phyloP scores from a whole-genome alignment of 495 filamentous ascomycete species.

The Podospora sp. region DNA sequence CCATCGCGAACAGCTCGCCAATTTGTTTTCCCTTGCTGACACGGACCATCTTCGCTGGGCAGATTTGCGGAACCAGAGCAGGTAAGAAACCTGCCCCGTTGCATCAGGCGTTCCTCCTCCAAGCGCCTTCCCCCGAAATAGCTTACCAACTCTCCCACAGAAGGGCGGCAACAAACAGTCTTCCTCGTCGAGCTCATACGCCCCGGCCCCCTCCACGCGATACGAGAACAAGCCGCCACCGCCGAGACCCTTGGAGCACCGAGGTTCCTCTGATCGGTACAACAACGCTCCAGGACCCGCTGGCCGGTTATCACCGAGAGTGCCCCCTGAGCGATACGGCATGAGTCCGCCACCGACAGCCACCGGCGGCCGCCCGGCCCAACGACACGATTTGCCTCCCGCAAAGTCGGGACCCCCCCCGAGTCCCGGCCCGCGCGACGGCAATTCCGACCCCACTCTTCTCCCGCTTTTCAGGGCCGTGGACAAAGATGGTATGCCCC shows the following conservation, averaged over 20 bases:
- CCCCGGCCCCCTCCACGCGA: conserved; percentile 31
- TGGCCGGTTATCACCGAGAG: conserved; percentile 21
- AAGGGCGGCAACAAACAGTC: conserved; percentile 35
- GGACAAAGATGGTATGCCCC: conserved; percentile 70
- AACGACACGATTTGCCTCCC: conserved; percentile 51
- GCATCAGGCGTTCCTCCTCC: conserved; percentile 4
- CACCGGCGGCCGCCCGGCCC: conserved; percentile 44
- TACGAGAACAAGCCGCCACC: conserved; percentile 47
- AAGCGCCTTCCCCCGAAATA: background rate
- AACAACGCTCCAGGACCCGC: conserved; percentile 3
- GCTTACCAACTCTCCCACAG: conserved; percentile 28
- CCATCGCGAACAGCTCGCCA: background rate
- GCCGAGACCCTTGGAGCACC: conserved; percentile 37
- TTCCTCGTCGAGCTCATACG: conserved; percentile 17
- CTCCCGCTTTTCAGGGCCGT: conserved; percentile 89
- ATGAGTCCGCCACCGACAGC: conserved; percentile 41
- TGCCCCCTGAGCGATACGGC: conserved; percentile 24
- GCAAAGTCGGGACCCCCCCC: conserved; percentile 64
- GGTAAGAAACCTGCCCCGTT: conserved; percentile 52
- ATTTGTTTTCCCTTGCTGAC: conserved; percentile 30
- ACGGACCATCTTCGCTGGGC: conserved; percentile 17
- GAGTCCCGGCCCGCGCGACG: conserved; percentile 62
- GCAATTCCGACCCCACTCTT: conserved; percentile 69
- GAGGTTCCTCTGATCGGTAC: conserved; percentile 24
- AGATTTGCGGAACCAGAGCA: conserved; percentile 95